Percentiles rank a stretch among this genome's conserved stretches.
phyloP scores from a whole-genome alignment of 768 basidiomycete genomes.

The Exidia glandulosa region DNA sequence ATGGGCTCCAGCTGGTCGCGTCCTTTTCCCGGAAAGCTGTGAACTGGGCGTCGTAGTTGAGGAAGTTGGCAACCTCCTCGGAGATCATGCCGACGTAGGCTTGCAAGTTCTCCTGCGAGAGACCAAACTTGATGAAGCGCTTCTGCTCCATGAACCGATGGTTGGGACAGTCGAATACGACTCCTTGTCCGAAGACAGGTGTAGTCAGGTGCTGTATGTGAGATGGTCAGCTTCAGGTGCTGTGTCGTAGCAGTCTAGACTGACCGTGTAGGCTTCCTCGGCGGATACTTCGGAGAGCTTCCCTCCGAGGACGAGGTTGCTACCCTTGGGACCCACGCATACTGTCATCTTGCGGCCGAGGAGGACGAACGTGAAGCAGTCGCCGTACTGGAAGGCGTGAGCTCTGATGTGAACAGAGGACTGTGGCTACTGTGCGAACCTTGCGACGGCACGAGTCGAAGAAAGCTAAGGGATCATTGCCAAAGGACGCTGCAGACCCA shows the following conservation, averaged over 20 bases:
- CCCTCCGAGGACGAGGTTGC: constrained; percentile 89
- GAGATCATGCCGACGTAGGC: constrained; percentile 71
- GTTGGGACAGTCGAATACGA: constrained; percentile 96
- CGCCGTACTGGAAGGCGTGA: constrained; percentile 65
- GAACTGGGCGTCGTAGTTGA: constrained; percentile 57
- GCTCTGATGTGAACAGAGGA: background rate
- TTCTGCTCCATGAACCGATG: constrained; percentile 98
- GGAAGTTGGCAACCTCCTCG: constrained; percentile 61
- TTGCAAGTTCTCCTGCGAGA: constrained; percentile 84
- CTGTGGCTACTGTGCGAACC: constrained; percentile 31
- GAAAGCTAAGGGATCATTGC: constrained; percentile 87
- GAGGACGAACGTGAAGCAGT: constrained; percentile 93
- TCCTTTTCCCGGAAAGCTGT: constrained; percentile 47
- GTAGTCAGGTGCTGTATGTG: constrained; percentile 68
- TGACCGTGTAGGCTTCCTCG: constrained; percentile 91
- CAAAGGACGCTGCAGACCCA: constrained; percentile 82
- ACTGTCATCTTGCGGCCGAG: constrained; percentile 87
- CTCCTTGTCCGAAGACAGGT: constrained; percentile 93
- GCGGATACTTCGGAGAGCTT: constrained; percentile 87
- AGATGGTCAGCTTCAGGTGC: background rate
- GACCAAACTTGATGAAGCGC: constrained; percentile 92
- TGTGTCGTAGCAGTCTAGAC: constrained; percentile 7
- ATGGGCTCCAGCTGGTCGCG: constrained; percentile 65
- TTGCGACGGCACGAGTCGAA: constrained; percentile 69
- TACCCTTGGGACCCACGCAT: constrained; percentile 81